Percentiles rank a stretch among this genome's conserved stretches.
phyloP scores from a whole-genome alignment of 768 basidiomycete genomes.

The Russula vinacea region DNA sequence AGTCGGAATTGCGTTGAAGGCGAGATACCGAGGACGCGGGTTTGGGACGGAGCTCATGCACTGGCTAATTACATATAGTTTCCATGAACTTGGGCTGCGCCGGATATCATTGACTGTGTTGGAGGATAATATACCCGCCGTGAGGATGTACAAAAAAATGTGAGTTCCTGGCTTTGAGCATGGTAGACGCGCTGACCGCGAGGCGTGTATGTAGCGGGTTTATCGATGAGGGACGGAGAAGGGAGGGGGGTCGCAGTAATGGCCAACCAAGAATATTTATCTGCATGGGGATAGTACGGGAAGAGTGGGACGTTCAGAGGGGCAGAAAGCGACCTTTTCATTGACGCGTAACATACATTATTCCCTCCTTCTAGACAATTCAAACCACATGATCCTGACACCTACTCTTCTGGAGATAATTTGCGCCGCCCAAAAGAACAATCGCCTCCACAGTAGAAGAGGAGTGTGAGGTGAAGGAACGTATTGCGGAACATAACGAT shows the following conservation, averaged over 20 bases:
- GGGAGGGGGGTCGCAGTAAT: neutral
- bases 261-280: conserved; percentile 9
- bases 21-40: conserved; percentile 41
- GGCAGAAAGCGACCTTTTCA: conserved; percentile 6
- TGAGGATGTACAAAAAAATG: conserved; percentile 44
- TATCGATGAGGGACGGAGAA: conserved; percentile 20
- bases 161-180: conserved; percentile 32
- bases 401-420: neutral
- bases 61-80: conserved; percentile 44
- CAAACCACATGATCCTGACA: neutral
- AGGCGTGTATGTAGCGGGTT: conserved; percentile 22
- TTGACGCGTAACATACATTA: conserved; percentile 1
- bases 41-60: conserved; percentile 43
- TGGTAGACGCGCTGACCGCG: conserved; percentile 5
- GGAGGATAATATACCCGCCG: conserved; percentile 41
- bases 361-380: neutral
- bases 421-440: neutral
- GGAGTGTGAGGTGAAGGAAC: neutral
- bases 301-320: conserved; percentile 24
- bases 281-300: conserved; percentile 25
- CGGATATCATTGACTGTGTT: conserved; percentile 43
- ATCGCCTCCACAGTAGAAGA: neutral
- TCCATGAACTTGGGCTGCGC: conserved; percentile 41
- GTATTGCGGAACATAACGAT: neutral
- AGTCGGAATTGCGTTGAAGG: conserved; percentile 36